Percentiles rank a stretch among this genome's conserved stretches.
phyloP scores from a whole-genome alignment of 2,329 filamentous ascomycete genomes.

The Xylariales sp. region DNA sequence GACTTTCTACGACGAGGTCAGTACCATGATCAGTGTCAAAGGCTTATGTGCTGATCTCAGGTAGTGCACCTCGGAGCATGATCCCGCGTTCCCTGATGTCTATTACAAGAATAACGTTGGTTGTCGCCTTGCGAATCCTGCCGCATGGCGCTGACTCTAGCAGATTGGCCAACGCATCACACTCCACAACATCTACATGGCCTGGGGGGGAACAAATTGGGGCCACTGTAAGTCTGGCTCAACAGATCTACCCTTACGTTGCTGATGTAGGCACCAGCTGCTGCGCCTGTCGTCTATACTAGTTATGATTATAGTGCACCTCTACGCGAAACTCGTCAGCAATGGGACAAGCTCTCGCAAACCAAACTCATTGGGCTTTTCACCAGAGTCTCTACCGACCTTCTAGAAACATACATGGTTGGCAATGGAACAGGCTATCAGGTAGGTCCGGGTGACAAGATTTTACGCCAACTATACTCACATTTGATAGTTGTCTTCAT shows the following conservation, averaged over 20 bases:
- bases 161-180: conserved; percentile 43
- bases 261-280: too few relatives aligned
- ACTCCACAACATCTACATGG: conserved; percentile 46
- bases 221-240: conserved; percentile 37
- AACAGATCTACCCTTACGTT: too few relatives aligned
- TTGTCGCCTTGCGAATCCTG: too few relatives aligned
- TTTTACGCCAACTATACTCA: too few relatives aligned
- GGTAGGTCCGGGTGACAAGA: too few relatives aligned
- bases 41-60: neutral
- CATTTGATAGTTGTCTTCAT: conserved; percentile 25
- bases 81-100: conserved; percentile 45
- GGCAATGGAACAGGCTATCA: conserved; percentile 47
- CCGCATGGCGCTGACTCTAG: neutral
- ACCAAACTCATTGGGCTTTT: conserved; percentile 52
- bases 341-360: conserved; percentile 48
- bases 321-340: conserved; percentile 47
- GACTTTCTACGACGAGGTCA: conserved; percentile 42
- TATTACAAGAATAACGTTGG: conserved; percentile 51
- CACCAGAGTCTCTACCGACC: conserved; percentile 43
- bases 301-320: conserved; percentile 43
- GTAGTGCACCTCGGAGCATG: conserved; percentile 16
- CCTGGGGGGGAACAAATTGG: conserved; percentile 53
- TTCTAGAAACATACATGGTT: conserved; percentile 48
- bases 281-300: conserved; percentile 44
- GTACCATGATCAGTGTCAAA: neutral